Conservation (phyloP, 2,329 filamentous ascomycete genomes). For the Colletotrichum acutatum region DNA sequence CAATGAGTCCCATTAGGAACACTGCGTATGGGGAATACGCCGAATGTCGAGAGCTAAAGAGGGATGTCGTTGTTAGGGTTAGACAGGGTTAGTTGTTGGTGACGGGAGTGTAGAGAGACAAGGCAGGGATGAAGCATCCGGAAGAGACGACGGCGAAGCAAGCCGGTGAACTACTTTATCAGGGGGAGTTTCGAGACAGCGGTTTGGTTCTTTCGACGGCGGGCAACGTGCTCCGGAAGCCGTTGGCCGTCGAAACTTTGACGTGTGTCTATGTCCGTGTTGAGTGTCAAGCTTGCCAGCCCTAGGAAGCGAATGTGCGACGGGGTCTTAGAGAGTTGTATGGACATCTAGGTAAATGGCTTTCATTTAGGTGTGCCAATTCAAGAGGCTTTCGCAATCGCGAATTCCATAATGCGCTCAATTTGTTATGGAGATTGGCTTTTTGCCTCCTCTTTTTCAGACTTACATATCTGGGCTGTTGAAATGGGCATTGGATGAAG, state of each 20-base stretch:
- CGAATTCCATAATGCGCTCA: not conserved
- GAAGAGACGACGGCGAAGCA: conserved; percentile 12
- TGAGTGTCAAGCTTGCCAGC: not conserved
- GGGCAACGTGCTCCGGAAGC: not conserved
- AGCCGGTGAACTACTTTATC: not conserved
- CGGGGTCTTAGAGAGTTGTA: not conserved
- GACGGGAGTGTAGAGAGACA: not conserved
- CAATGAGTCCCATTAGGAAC: not conserved
- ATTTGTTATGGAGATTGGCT: not conserved
- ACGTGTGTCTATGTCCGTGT: not conserved
- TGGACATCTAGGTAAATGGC: not conserved
- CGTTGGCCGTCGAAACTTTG: not conserved
- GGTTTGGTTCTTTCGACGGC: not conserved
- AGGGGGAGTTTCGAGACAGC: not conserved
- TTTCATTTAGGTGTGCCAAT: not conserved
- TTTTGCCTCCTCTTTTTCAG: not conserved
- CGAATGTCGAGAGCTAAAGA: not conserved
- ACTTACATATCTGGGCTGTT: not conserved
- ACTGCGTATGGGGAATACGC: not conserved
- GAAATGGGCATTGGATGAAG: not conserved
- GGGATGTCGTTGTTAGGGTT: conserved; percentile 24
- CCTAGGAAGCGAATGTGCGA: not conserved
- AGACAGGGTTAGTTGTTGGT: not conserved
- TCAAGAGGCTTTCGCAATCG: not conserved
- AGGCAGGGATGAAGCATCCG: conserved; percentile 3